Evolutionary conservation across 1,284 basidiomycete genomes (phyloP).

Genomic region (Cutaneotrichosporon arboriforme): DNA sequence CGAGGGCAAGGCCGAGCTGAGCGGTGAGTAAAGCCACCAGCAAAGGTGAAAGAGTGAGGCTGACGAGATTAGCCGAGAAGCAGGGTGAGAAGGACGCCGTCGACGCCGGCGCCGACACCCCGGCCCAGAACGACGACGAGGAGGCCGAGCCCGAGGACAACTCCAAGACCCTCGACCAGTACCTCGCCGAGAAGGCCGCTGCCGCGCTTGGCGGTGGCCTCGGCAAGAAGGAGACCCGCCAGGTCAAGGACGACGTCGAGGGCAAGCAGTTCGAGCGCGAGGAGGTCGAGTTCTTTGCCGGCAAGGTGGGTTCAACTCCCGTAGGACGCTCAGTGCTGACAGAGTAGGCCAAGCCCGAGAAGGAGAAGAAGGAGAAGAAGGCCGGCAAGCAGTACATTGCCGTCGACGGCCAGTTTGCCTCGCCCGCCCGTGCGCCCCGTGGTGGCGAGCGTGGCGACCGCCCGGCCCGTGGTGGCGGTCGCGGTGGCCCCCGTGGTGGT

Average conservation of each 20-base stretch:
- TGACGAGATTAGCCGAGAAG: conserved; percentile 50
- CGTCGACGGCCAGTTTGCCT: conserved; percentile 47
- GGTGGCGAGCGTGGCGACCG: conserved; percentile 25
- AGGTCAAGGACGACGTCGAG: conserved; percentile 31
- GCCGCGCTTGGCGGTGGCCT: conserved; percentile 26
- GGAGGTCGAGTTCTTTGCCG: conserved; percentile 31
- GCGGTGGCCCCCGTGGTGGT: conserved; percentile 51
- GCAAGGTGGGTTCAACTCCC: conserved; percentile 36
- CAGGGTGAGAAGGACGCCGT: conserved; percentile 47
- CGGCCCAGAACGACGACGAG: conserved; percentile 39
- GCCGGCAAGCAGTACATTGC: conserved; percentile 49
- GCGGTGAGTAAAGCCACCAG: conserved; percentile 49
- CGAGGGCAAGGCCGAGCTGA: conserved; percentile 69
- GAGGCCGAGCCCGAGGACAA: conserved; percentile 85
- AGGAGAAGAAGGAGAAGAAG: conserved; percentile 35
- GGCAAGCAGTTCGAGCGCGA: conserved; percentile 42
- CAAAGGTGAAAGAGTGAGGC: conserved; percentile 24
- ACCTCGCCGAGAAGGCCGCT: conserved; percentile 46
- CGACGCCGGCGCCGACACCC: conserved; percentile 32
- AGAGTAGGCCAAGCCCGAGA: conserved; percentile 10
- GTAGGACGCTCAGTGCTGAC: not conserved
- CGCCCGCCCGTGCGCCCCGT: conserved; percentile 34
- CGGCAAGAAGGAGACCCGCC: conserved; percentile 30
- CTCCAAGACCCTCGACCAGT: conserved; percentile 56
- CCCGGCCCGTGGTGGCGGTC: conserved; percentile 33